Evolutionary conservation across 2,329 filamentous ascomycete species (phyloP).

Genomic region (Paecilomyces sp.): DNA sequence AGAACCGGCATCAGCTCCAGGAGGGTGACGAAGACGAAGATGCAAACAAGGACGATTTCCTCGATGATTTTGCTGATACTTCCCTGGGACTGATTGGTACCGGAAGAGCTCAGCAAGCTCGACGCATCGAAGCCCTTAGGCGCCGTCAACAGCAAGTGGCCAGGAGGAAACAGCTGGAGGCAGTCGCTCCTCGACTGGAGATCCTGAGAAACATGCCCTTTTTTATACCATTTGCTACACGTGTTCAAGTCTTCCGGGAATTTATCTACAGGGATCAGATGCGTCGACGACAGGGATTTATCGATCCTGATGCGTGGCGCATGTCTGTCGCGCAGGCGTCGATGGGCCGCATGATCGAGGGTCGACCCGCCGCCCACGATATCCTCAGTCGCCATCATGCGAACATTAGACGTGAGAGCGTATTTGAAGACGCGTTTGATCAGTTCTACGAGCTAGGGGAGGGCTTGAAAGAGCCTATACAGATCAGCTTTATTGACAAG

Average conservation of each 20-base stretch:
- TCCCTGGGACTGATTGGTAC: conserved; percentile 46
- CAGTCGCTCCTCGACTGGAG: conserved; percentile 78
- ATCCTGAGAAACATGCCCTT: conserved; percentile 96
- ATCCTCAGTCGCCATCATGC: conserved; percentile 60
- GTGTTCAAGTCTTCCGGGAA: conserved; percentile 87
- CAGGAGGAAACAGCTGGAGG: conserved; percentile 64
- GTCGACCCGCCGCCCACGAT: conserved; percentile 31
- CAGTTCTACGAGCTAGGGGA: conserved; percentile 77
- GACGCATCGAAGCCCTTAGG: conserved; percentile 55
- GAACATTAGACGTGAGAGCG: conserved; percentile 66
- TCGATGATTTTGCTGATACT: conserved; percentile 29
- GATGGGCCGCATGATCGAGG: conserved; percentile 33
- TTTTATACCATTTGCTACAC: conserved; percentile 83
- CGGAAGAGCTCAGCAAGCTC: conserved; percentile 55
- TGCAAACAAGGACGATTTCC: conserved; percentile 40
- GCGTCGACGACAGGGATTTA: conserved; percentile 59
- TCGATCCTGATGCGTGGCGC: conserved; percentile 71
- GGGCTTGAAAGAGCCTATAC: conserved; percentile 85
- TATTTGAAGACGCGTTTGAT: conserved; percentile 80
- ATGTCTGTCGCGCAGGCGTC: conserved; percentile 46
- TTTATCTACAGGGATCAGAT: conserved; percentile 81
- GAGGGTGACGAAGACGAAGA: conserved; percentile 55
- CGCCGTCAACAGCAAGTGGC: conserved; percentile 60
- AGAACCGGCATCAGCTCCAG: conserved; percentile 62
- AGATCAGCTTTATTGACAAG: conserved; percentile 91